Conservation (phyloP, 2,329 filamentous ascomycete species). For the Xylariaceae sp. region DNA sequence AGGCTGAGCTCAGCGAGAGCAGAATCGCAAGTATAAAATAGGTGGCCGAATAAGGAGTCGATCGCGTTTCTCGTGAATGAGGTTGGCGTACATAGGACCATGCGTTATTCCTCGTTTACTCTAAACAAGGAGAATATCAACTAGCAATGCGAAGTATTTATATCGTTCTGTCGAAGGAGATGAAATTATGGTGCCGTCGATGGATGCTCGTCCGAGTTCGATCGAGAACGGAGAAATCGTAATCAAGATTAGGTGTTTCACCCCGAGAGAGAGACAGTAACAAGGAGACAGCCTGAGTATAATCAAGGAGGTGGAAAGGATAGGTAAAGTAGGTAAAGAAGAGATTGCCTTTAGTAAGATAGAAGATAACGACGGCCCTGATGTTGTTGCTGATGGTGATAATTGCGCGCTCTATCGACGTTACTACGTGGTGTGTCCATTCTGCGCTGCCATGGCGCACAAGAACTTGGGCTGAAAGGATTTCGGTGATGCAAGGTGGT, state of each 20-base stretch:
- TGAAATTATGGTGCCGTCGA: no score
- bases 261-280: not conserved
- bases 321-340: not conserved
- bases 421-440: conserved; percentile 11
- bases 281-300: conserved; percentile 2
- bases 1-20: no score
- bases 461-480: conserved; percentile 1
- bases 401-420: not conserved
- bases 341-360: no score
- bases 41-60: no score
- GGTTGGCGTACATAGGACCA: no score
- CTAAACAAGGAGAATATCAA: no score
- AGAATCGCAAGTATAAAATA: no score
- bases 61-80: no score
- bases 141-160: no score
- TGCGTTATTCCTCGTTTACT: no score
- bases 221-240: not conserved
- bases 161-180: no score
- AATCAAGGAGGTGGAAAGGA: not conserved
- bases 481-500: conserved; percentile 24
- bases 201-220: not conserved
- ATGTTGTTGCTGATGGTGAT: not conserved
- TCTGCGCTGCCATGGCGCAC: conserved; percentile 8
- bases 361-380: not conserved
- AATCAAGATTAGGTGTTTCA: conserved; percentile 6